phyloP scores from a whole-genome alignment of 345 rosid species.

The rapeseed (Brassica napus) region DNA sequence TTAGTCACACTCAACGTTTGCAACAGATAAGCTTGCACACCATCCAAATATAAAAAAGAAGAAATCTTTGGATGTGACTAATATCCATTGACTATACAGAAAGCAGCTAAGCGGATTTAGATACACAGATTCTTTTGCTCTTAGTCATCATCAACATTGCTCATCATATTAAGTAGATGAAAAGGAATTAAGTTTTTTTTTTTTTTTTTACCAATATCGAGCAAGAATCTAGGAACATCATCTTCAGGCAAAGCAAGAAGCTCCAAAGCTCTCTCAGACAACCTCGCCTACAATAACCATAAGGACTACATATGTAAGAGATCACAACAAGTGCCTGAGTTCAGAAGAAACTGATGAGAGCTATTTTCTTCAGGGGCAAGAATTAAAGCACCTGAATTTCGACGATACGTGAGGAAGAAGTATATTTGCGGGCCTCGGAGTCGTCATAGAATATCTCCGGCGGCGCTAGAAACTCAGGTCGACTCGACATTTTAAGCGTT shows the following conservation, averaged over 20 bases:
- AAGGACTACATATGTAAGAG: background rate
- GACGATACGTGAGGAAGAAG: conserved; percentile 89
- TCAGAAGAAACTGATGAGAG: background rate
- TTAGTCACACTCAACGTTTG: background rate
- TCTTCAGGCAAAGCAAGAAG: conserved; percentile 89
- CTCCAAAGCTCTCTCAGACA: conserved; percentile 94
- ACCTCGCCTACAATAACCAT: conserved; percentile 50
- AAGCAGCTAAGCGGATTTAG: background rate
- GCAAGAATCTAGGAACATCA: conserved; percentile 75
- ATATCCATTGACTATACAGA: background rate
- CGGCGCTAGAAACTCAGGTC: conserved; percentile 83
- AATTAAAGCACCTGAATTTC: conserved; percentile 71
- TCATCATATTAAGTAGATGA: conserved; percentile 1
- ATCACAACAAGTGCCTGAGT: background rate
- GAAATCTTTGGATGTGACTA: background rate
- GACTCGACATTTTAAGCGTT: conserved; percentile 55
- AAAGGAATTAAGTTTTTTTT: background rate
- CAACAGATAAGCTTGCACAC: background rate
- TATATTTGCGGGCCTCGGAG: conserved; percentile 82
- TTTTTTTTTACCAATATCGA: conserved; percentile 63
- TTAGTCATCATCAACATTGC: background rate
- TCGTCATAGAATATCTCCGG: conserved; percentile 96
- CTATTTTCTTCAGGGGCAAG: background rate
- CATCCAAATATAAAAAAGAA: too few species aligned
- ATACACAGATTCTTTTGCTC: background rate